Base-by-base conservation (phyloP, 768 basidiomycete genomes). In the Royoungia palumana region DNA sequence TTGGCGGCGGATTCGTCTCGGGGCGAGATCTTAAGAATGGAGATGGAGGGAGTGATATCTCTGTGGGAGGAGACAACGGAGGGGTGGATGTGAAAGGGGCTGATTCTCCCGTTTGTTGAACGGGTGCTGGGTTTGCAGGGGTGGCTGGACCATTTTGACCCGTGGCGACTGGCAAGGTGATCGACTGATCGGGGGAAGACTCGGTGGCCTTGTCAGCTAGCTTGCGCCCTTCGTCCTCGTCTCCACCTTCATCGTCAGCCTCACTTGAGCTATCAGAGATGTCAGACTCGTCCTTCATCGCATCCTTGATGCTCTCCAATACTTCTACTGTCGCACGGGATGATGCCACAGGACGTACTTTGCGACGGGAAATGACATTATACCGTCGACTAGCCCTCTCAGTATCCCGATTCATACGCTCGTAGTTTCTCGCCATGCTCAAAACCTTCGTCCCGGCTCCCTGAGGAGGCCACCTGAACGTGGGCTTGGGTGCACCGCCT, bases 391-490 rank as follows among this genome's bases (percentile, higher is more conserved):
- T 92, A 3, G 83, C 78, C 32, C 81, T 81, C 59, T 91, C 88
- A 7, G 70, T 79, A 34, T 93, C 90, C 38, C 81, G 79, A 47
- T 75, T 80, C 27, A 96, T 78, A 14, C 89, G 82, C 66, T 96
- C 94, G 65, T 90, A 98, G 54, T 96, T 91, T 56, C 87, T 84
- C 10, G 94, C 81, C 13, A 96, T 91, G 46, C 85, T 90, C 1
- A 87, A 84, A 8, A 98, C 94, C 62, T 89, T 91, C 46, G 70
- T 77, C 14, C 82, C 82, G 7, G 76, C 61, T 32, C 72, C 70
- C 30, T 71, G 63, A 4, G 75, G 62, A 7, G 78, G 72, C 20
- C 82, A 73, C 43, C 85, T 80, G 59, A 85, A 73, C 2, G 79
- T 73, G 20, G 77, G 68, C 61, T 81, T 87, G n/a, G 56, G 21